Evolutionary conservation across 805 yeast species (phyloP), one percentile per base, ranked within the genome.

Genomic region (Wickerhamiella nectarea): DNA sequence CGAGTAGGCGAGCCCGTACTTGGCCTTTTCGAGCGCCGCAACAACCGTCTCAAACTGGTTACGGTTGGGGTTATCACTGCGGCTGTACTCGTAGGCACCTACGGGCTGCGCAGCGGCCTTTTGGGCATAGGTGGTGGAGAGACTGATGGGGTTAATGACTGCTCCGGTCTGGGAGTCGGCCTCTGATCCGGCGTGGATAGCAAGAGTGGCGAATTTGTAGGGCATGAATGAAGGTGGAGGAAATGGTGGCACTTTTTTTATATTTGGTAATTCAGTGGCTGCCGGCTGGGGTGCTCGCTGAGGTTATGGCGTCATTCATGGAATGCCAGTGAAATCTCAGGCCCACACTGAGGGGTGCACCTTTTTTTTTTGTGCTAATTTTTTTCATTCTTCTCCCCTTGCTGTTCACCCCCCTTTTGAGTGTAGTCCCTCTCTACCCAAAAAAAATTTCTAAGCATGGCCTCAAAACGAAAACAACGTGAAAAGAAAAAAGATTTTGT

Each of bases 11-110:
- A 83, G 62, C 10, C 56, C 62, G 60, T 74, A 70, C 59, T 76
- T 73, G 51, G 78, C 94, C 46, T 74, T 72, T 63, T 83, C 94
- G 46, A 83, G 69, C 14, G 84, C 69, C 43, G 94, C 94, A 44
- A 83, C 72, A 8, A 83, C 89, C 42, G 64, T 66, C 65, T 84
- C 94, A 50, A 83, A 77, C 59, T 75, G 77, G 60, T 75, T 77
- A 67, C 94, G 76, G 72, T 83, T 84, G 49, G 94, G 94, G 64
- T 83, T 83, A 50, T 79, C 76, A 22, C 89, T 79, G 62, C 94
- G 72, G 15, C 93, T 80, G 67, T 83, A 83, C 61, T 84, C 94
- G 65, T 76, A 84, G 36, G 63, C 69, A 39, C 93, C 93, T 37
- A 84, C 58, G 46, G 94, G 94, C 53, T 72, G 65, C 41, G 84